Base-by-base conservation (phyloP, 176 grass and related monocot genomes). In the Raddia guianensis region DNA sequence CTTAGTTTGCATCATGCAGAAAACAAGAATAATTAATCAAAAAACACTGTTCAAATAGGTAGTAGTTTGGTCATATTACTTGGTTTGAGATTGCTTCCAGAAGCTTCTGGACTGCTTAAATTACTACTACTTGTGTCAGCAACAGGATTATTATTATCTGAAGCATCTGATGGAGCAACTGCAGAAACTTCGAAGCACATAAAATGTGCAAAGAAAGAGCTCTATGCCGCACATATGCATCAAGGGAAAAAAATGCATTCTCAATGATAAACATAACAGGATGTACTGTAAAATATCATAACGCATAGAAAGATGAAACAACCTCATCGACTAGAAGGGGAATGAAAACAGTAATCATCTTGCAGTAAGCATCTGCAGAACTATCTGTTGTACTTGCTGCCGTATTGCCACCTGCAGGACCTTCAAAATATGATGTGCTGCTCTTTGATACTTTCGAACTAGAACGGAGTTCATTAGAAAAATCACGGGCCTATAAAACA, bases 291-390 rank as follows among this genome's bases (percentile, higher is more conserved):
- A 72, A 77, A 59, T 48, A 54, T 73, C 18, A 71, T 60, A 67
- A 58, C 45, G 15, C 45, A 71, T 40, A 51, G 35, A 60, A 57
- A 44, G 75, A 63, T 14, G 37, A 58, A 75, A 66, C 20, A 83
- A 98, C 95, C 90, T 98, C 95, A 70, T 98, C 95, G 49, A 95
- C 88, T 68, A 98, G 86, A 85, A 91, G 92, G 59, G 95, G 95
- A 91, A 95, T 82, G 81, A 98, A 98, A 77, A 85, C 79, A 82
- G 88, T 98, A 66, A 98, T 74, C 88, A 95, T 91, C 82, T 91
- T 98, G 72, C 86, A 86, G 79, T 95, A 98, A 46, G 88, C 92
- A 71, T 98, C 92, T 89, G 84, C 48, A 80, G 86, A 82, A 76
- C 80, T 94, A 87, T 98, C 95, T 15, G 85, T 61, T 79, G 63